Percentiles rank a stretch among this genome's conserved stretches.
Conservation (phyloP, 495 filamentous ascomycete species). For the Lepidopterella palustris region DNA sequence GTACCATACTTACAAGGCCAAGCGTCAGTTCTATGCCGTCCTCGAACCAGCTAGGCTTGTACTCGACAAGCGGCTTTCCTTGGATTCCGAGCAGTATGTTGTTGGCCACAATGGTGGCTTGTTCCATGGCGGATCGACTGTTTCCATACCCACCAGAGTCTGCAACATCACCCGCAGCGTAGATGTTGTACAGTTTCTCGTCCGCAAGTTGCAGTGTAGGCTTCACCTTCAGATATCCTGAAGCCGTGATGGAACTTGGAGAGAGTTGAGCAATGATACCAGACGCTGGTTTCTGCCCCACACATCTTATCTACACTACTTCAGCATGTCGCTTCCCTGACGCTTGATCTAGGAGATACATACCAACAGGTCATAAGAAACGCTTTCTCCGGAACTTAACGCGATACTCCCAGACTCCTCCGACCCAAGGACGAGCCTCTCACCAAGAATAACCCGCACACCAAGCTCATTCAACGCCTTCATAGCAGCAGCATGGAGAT, state of each 20-base stretch:
- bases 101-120: constrained; percentile 46
- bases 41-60: constrained; percentile 27
- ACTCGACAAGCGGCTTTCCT: constrained; percentile 27
- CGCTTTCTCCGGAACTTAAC: constrained; percentile 32
- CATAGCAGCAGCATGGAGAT: constrained; percentile 44
- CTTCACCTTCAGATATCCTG: constrained; percentile 47
- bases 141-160: constrained; percentile 52
- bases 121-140: constrained; percentile 46
- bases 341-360: not conserved
- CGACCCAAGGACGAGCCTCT: constrained; percentile 25
- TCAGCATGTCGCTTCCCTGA: not conserved
- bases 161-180: constrained; percentile 56
- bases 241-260: constrained; percentile 44
- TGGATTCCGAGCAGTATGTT: constrained; percentile 49
- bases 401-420: constrained; percentile 5
- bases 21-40: constrained; percentile 24
- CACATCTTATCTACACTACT: constrained; percentile 43
- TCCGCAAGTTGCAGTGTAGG: constrained; percentile 53
- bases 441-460: constrained; percentile 40
- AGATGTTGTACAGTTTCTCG: constrained; percentile 45
- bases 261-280: constrained; percentile 40
- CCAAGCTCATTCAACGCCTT: constrained; percentile 38
- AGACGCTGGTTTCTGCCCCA: constrained; percentile 54
- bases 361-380: constrained; percentile 36
- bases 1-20: constrained; percentile 9